Evolutionary conservation across 768 basidiomycete genomes (phyloP), one percentile per base, ranked within the genome.

Genomic region (Stropharia rugosoannulata): DNA sequence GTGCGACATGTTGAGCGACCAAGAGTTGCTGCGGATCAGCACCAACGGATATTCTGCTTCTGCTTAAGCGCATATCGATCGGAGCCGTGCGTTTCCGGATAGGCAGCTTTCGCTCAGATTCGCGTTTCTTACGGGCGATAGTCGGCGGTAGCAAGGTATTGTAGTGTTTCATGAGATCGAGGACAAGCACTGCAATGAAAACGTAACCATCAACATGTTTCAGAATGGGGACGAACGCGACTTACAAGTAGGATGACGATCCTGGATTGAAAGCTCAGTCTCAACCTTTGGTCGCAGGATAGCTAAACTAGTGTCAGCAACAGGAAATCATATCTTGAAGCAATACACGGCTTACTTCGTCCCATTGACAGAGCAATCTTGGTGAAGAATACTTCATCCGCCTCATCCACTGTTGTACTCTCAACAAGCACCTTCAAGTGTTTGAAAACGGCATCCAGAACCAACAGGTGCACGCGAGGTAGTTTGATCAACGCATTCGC

Each of bases 341-440:
- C 11, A 29, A 32, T 4, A 16, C 55, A 58, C 1, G 12, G 73
- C 90, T 74, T 66, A 95, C 94, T 80, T 67, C 96, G 77, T 51
- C 95, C 93, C 60, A 98, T 68, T 11, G 93, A 92, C 55, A 96
- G 76, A 0, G 92, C 90, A 36, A 98, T 75, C 71, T 98, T 98
- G 13, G 88, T 83, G 59, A 91, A 79, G 67, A 88, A 98, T 15
- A 94, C 77, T 52, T 95, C 90, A 66, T 87, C 80, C 1, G 79
- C 59, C 65, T 96, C 94, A 13, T 90, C 87, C 8, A 75, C 77
- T 45, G 73, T 78, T 2, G 94, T 95, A 10, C 75, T 75, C 18
- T 81, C 79, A 47, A 95, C 84, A 56, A 97, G 72, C 90, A 69
- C 70, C 63, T 78, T 86, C 55, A 96, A 70, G 71, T 98, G 95